These are phyloP conservation scores for Pseudocercospora fijiensis DNA, from an alignment of 2,329 filamentous ascomycete species.

Conservation along the genomic window DNA sequence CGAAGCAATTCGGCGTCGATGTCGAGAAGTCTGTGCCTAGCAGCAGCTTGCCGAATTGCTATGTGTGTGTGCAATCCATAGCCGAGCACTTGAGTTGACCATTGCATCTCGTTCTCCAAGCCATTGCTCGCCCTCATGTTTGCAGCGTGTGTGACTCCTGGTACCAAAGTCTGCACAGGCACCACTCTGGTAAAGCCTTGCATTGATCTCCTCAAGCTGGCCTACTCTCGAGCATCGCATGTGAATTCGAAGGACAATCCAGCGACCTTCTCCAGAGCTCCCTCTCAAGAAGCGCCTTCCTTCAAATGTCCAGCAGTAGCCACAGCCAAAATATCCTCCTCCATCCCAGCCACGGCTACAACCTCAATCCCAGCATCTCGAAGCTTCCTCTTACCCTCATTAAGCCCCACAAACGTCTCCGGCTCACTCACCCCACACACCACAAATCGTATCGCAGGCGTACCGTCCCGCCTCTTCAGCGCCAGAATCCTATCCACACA, in stretches of 20 bases:
- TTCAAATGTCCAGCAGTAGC: constrained; percentile 74
- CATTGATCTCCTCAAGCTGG: too few species aligned
- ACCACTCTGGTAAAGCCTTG: too few species aligned
- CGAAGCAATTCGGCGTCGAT: too few species aligned
- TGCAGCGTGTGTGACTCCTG: too few species aligned
- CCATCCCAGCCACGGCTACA: constrained; percentile 69
- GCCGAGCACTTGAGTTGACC: too few species aligned
- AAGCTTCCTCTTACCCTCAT: constrained; percentile 70
- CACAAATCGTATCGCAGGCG: constrained; percentile 67
- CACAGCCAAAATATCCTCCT: constrained; percentile 75
- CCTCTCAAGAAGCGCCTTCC: neutral
- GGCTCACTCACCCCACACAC: constrained; percentile 89
- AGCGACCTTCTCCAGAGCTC: neutral
- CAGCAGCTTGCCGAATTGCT: too few species aligned
- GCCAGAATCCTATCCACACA: constrained; percentile 77
- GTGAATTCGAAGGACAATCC: neutral
- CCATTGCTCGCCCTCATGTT: too few species aligned
- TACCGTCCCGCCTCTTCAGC: constrained; percentile 47
- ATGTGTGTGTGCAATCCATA: too few species aligned
- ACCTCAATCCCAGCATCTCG: constrained; percentile 72
- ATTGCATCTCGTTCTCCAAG: too few species aligned
- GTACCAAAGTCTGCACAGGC: too few species aligned
- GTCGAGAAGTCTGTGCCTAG: too few species aligned
- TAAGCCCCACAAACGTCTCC: constrained; percentile 81
- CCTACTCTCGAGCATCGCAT: neutral